Evolutionary conservation across 2,329 filamentous ascomycete genomes (phyloP).

Genomic region (Rhinocladiella similis): DNA sequence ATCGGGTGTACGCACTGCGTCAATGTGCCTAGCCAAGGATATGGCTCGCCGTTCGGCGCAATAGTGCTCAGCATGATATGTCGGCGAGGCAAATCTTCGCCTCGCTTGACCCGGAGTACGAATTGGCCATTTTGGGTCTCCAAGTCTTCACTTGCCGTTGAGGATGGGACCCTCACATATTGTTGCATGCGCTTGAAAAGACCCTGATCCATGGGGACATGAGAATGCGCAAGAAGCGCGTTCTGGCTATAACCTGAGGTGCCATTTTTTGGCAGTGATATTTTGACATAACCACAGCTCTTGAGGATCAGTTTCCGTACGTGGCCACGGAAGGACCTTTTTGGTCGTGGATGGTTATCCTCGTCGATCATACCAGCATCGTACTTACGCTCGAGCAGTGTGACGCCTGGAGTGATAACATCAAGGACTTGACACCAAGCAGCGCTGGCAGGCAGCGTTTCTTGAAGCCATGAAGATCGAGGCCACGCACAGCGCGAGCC

Average conservation of each 20-base stretch:
- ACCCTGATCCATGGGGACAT: constrained; percentile 16
- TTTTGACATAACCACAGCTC: constrained; percentile 61
- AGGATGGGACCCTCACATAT: too few relatives aligned
- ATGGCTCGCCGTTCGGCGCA: constrained; percentile 2
- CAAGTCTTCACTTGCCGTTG: too few relatives aligned
- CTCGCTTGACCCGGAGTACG: neutral
- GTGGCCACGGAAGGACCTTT: constrained; percentile 31
- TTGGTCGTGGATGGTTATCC: constrained; percentile 12
- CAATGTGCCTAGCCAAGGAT: constrained; percentile 30
- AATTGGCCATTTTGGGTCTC: too few relatives aligned
- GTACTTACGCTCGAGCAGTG: constrained; percentile 38
- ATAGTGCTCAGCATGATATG: constrained; percentile 15
- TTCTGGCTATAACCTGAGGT: constrained; percentile 39
- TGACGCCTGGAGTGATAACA: constrained; percentile 49
- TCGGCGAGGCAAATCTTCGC: neutral
- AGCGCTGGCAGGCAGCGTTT: constrained; percentile 39
- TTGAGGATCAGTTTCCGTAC: constrained; percentile 52
- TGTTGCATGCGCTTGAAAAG: constrained; percentile 8
- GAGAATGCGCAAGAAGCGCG: constrained; percentile 7
- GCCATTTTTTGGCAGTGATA: constrained; percentile 25
- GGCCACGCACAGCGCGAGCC: constrained; percentile 17
- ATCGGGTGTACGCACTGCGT: constrained; percentile 31
- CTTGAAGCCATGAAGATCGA: constrained; percentile 35
- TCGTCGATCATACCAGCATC: constrained; percentile 29
- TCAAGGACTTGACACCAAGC: constrained; percentile 55